Conservation (phyloP, 306 rosid genomes). For the Cicer bijugum region DNA sequence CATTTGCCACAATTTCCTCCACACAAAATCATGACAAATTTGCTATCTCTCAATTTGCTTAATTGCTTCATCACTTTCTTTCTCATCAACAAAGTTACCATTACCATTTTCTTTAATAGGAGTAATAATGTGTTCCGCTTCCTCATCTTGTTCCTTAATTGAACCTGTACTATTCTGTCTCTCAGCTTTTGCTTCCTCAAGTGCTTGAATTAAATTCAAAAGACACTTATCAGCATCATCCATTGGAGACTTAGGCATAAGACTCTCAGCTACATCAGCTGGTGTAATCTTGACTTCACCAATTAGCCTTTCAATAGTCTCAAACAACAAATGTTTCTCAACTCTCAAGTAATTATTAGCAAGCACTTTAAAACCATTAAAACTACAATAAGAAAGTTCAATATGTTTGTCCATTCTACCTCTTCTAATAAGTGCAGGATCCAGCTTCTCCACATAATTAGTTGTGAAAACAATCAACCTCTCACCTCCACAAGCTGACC, state of each 20-base stretch:
- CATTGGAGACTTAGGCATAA: conserved; percentile 74
- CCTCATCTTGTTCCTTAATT: conserved; percentile 47
- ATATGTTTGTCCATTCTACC: conserved; percentile 92
- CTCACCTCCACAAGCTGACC: conserved; percentile 88
- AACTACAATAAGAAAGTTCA: conserved; percentile 74
- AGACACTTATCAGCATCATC: conserved; percentile 73
- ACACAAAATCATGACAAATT: conserved; percentile 6
- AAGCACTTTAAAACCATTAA: conserved; percentile 74
- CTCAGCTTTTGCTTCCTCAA: conserved; percentile 54
- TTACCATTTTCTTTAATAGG: conserved; percentile 48
- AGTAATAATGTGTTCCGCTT: conserved; percentile 33
- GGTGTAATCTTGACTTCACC: conserved; percentile 66
- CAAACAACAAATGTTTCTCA: conserved; percentile 65
- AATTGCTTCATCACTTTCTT: conserved; percentile 24
- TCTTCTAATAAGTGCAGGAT: conserved; percentile 82
- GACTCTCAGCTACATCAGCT: conserved; percentile 89
- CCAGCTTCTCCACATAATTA: conserved; percentile 83
- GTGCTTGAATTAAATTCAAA: conserved; percentile 60
- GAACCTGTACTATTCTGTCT: conserved; percentile 35
- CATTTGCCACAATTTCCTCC: conserved; percentile 24
- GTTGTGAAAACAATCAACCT: conserved; percentile 85
- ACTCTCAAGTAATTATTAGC: conserved; percentile 69
- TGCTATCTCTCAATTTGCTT: conserved; percentile 29
- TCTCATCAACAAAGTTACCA: conserved; percentile 35
- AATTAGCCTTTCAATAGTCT: conserved; percentile 53